These are phyloP conservation scores for Candida boidinii DNA, from an alignment of 805 yeast species.

Conservation along the genomic window DNA sequence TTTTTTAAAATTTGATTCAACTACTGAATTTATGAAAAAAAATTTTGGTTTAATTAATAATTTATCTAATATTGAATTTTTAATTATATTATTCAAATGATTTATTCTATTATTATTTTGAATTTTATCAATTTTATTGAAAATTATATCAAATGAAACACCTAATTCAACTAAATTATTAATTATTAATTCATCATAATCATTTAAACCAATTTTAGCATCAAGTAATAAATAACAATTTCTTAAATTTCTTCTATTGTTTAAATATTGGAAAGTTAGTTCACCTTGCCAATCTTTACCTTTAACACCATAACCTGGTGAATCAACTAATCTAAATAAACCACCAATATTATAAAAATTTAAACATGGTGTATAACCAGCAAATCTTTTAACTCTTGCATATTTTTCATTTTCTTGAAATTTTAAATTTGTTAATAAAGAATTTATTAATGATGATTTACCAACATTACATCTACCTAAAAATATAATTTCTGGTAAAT, in stretches of 20 bases:
- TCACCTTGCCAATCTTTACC: conserved; percentile 64
- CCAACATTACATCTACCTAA: conserved; percentile 85
- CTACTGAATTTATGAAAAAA: conserved; percentile 44
- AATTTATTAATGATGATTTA: conserved; percentile 69
- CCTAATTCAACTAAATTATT: conserved; percentile 44
- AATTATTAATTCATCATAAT: conserved; percentile 46
- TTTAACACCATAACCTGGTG: conserved; percentile 84
- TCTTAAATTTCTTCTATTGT: conserved; percentile 41
- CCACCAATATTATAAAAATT: conserved; percentile 65
- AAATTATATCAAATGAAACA: conserved; percentile 61
- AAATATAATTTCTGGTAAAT: conserved; percentile 66
- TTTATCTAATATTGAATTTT: conserved; percentile 29
- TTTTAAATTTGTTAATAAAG: conserved; percentile 35
- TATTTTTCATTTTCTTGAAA: conserved; percentile 15
- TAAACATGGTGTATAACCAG: conserved; percentile 47
- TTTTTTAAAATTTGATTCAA: conserved; percentile 11
- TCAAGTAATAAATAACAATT: conserved; percentile 57
- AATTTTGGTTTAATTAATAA: conserved; percentile 31
- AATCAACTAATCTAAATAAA: conserved; percentile 61
- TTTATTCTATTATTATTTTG: conserved; percentile 20
- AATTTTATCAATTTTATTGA: conserved; percentile 68
- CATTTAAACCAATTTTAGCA: conserved; percentile 49
- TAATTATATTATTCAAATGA: conserved; percentile 30
- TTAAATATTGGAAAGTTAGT: conserved; percentile 54
- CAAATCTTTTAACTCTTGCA: conserved; percentile 33